phyloP scores from a whole-genome alignment of 2,329 filamentous ascomycete genomes.

The Talaromyces pinophilus region DNA sequence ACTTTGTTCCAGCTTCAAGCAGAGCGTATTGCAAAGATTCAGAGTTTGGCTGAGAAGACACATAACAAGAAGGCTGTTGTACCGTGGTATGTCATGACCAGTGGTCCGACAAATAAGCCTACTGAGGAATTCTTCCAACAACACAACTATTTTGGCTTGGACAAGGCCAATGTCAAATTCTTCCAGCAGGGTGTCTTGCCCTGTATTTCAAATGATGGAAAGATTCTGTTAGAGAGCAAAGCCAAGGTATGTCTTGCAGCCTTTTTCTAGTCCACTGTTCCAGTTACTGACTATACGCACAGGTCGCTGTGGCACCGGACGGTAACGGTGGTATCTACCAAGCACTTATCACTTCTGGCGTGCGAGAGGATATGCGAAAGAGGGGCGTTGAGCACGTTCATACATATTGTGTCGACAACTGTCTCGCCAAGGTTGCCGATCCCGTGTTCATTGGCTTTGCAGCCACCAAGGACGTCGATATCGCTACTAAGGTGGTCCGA shows the following conservation, averaged over 20 bases:
- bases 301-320: conserved; percentile 89
- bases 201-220: conserved; percentile 95
- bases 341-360: conserved; percentile 76
- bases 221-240: conserved; percentile 92
- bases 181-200: conserved; percentile 97
- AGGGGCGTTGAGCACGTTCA: conserved; percentile 94
- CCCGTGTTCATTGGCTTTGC: conserved; percentile 94
- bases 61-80: conserved; percentile 66
- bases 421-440: conserved; percentile 97
- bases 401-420: conserved; percentile 98
- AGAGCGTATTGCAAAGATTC: conserved; percentile 85
- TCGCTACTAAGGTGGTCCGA: conserved; percentile 98
- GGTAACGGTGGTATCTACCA: conserved; percentile 97
- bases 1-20: conserved; percentile 97
- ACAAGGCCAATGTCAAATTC: conserved; percentile 80
- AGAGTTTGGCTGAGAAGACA: conserved; percentile 75
- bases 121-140: conserved; percentile 93
- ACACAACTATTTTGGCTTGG: conserved; percentile 86
- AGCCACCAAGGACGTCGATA: conserved; percentile 83
- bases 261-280: background rate
- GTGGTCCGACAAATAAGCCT: conserved; percentile 83
- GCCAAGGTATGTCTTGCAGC: conserved; percentile 60
- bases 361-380: conserved; percentile 82
- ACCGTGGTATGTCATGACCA: conserved; percentile 99
- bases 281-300: conserved; percentile 23